phyloP scores from a whole-genome alignment of 1,139 yeast species.

The Hyphopichia wangnamkhiaoensis region DNA sequence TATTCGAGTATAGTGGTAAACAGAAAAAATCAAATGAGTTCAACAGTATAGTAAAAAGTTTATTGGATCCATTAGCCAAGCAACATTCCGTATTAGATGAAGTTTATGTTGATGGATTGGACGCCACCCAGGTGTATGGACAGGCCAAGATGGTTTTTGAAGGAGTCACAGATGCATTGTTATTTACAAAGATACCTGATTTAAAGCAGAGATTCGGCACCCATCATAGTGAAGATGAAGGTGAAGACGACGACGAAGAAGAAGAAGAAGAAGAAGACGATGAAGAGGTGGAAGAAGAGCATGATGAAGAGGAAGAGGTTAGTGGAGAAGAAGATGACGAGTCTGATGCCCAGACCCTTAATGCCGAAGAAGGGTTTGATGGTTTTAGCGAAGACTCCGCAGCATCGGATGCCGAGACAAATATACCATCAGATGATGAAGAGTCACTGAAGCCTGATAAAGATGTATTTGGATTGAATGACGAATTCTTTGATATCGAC shows the following conservation, averaged over 20 bases:
- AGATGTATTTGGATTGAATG: slow-evolving; percentile 72
- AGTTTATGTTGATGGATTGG: slow-evolving; percentile 81
- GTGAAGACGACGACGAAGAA: slow-evolving; percentile 6
- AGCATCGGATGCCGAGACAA: slow-evolving; percentile 11
- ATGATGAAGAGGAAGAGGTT: slow-evolving; percentile 14
- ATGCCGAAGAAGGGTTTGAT: slow-evolving; percentile 16
- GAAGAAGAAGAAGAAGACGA: slow-evolving; percentile 14
- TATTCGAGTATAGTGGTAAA: slow-evolving; percentile 19
- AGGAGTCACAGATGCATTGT: slow-evolving; percentile 34
- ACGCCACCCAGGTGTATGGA: slow-evolving; percentile 91
- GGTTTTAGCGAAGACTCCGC: slow-evolving; percentile 17
- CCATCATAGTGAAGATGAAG: slow-evolving; percentile 5
- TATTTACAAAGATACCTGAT: slow-evolving; percentile 48
- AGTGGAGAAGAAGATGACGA: slow-evolving; percentile 22
- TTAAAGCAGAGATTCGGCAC: slow-evolving; percentile 28
- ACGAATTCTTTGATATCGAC: slow-evolving; percentile 82
- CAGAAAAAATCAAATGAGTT: slow-evolving; percentile 20
- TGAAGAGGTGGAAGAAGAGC: slow-evolving; percentile 20
- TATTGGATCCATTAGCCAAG: slow-evolving; percentile 66
- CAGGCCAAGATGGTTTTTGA: slow-evolving; percentile 79
- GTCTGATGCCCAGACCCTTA: slow-evolving; percentile 13
- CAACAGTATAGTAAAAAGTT: slow-evolving; percentile 47
- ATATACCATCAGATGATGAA: slow-evolving; percentile 16
- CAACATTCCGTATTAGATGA: slow-evolving; percentile 76
- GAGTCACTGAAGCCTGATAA: slow-evolving; percentile 21